These are phyloP conservation scores for Sorghum bicolor DNA, from an alignment of 176 grass and related monocot genomes.

Conservation along the genomic window Sorghum_bicolor_NCBIv3 NC_012870.2:68209001-68209500, in stretches of 20 bases:
- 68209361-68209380: slow-evolving; percentile 11
- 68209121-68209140: not conserved
- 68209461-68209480: slow-evolving; percentile 91
- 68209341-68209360: not conserved
- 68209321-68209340: not conserved
- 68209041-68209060: not conserved
- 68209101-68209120: not conserved
- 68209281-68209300: not conserved
- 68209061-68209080: not conserved
- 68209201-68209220: not conserved
- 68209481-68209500: slow-evolving; percentile 95
- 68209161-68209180: slow-evolving; percentile 12
- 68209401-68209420: not conserved
- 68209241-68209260: not conserved
- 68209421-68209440: not conserved
- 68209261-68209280: not conserved
- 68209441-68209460: slow-evolving; percentile 47
- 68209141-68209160: not conserved
- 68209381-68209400: not conserved
- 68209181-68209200: not conserved
- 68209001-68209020: not conserved
- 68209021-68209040: not conserved
- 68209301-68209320: not conserved
- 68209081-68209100: not conserved
- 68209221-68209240: not conserved